Evolutionary conservation across 148 eudicot species (phyloP).

Genomic region (Camellia japonica): DNA sequence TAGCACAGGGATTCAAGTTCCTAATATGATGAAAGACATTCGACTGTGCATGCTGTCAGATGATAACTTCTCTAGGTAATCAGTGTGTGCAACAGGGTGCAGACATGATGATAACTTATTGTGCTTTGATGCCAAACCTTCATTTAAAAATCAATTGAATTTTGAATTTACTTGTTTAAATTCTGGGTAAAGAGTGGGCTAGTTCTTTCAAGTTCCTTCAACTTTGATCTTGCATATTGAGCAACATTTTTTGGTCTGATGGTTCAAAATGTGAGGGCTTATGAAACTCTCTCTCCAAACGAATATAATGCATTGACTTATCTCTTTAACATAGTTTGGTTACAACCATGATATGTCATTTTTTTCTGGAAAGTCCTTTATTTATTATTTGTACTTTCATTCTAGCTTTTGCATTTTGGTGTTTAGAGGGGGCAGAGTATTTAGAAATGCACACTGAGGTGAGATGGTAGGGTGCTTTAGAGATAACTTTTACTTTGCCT

Average conservation of each 20-base stretch:
- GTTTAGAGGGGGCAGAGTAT: background rate
- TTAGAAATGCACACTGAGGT: background rate
- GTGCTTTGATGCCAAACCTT: background rate
- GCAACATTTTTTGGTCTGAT: too few relatives aligned
- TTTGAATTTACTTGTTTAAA: background rate
- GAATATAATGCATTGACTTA: background rate
- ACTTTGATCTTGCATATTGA: too few relatives aligned
- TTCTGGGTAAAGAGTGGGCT: background rate
- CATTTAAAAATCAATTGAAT: background rate
- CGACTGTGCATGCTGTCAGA: constrained; percentile 54
- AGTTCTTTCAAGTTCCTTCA: too few relatives aligned
- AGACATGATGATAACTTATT: background rate
- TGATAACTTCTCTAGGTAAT: constrained; percentile 66
- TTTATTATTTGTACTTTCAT: too few relatives aligned
- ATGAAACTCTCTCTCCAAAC: too few relatives aligned
- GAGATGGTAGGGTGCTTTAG: background rate
- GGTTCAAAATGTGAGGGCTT: too few relatives aligned
- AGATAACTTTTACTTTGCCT: too few relatives aligned
- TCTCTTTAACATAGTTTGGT: background rate
- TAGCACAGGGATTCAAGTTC: constrained; percentile 31
- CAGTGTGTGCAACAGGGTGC: background rate
- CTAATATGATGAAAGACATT: constrained; percentile 39
- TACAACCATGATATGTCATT: background rate
- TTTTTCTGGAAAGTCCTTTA: too few relatives aligned
- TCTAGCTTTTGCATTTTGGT: too few relatives aligned